Evolutionary conservation across 2,329 filamentous ascomycete species (phyloP), one percentile per base, ranked within the genome.

Genomic region (Sporothrix euskadiensis): DNA sequence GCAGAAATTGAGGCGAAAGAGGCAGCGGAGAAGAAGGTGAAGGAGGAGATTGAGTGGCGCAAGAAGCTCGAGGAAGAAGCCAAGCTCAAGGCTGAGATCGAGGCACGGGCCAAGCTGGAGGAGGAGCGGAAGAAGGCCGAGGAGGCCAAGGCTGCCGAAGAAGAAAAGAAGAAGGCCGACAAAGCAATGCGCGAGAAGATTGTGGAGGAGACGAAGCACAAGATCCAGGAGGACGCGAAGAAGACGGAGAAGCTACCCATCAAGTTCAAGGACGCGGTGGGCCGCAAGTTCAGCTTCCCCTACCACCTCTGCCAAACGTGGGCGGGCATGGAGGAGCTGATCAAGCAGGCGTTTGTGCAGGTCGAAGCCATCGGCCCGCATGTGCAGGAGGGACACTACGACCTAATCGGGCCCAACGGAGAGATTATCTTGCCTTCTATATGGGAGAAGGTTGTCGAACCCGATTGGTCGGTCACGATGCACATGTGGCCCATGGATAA

Each of bases 201-300:
- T 26, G 78, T 86, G 52, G 84, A 85, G 52, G 85, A 85, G 71
- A 82, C 83, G 22, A 85, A 85, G 78, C 77, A 78, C 44, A 85
- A 85, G 78, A 81, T 82, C 9, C 81, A 84, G 54, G 84, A 85
- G 75, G 83, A 81, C 1, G 79, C 78, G 16, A 82, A 81, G 76
- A 84, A 85, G 76, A 87, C 87, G 75, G 88, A 90, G 56, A 92
- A 93, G 81, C 85, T 90, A 59, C 93, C 92, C 2, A 93, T 97
- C 80, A 91, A 91, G 77, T 97, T 97, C 84, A 97, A 97, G 82
- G 94, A 98, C 80, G 94, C 94, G 0, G 90, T 98, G 19, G 93
- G 93, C 44, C 88, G 94, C 77, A 97, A 97, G 81, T 98, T 97
- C 81, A 96, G 90, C 82, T 97, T 98, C 79, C 94, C 94, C 1